Evolutionary conservation across 495 filamentous ascomycete species (phyloP), one percentile per base, ranked within the genome.

Genomic region (Penicillium cinerascens): DNA sequence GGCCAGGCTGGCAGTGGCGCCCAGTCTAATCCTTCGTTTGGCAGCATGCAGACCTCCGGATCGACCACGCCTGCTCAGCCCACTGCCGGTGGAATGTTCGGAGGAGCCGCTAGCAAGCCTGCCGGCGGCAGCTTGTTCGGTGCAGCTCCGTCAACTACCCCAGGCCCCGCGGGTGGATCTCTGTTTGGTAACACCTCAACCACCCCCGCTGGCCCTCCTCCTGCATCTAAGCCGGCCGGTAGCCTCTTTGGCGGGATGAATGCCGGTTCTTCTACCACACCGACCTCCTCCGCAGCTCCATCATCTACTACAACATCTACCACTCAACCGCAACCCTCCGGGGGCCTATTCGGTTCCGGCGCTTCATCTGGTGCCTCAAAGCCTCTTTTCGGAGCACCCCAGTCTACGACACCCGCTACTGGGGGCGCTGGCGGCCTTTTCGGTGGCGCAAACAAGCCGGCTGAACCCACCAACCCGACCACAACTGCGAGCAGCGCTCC

Each of bases 171-270:
- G 3, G 60, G 60, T 48, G 55, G 53, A 15, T 47, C 69, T 26
- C 53, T 78, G 49, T 80, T 82, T 51, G 58, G 68, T n/a, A 70
- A 72, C 35, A 65, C 70, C 23, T 86, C 82, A 2, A 87, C 83
- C 26, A 87, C 83, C 50, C 83, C 83, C 38, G 83, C 82, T 47
- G 82, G 82, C 27, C 81, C 80, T 55, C 83, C 83, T 18, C 83
- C 83, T 8, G 68, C 54, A 45, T 63, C 69, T 26, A 74, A 73
- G 42, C 40, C 72, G 10, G 61, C 65, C 25, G 25, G 27, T 16
- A 52, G 53, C 51, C 58, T 73, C 0, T 76, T 76, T 55, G 69
- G 66, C 26, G 49, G 40, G 11, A 17, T 57, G 64, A 67, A 59
- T 44, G 43, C 58, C 7, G 56, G 43, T 15, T 43, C 58, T 13